These are phyloP conservation scores for Aethionema arabicum DNA, from an alignment of 345 rosid genomes.

Conservation along the genomic window DNA sequence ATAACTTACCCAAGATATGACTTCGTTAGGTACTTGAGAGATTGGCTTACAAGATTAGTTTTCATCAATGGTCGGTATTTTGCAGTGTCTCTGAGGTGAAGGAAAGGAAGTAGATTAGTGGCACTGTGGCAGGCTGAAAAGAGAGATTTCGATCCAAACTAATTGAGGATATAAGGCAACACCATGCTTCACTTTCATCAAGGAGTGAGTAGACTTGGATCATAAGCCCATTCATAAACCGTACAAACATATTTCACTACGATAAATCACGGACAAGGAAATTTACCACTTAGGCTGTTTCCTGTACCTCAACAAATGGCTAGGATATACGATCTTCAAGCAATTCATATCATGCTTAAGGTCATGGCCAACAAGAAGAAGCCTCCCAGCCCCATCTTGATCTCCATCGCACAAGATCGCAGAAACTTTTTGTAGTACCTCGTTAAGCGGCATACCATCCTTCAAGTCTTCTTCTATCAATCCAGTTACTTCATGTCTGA, in stretches of 20 bases:
- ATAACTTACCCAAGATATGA: conserved; percentile 63
- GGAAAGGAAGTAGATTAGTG: conserved; percentile 10
- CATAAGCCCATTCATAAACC: no score
- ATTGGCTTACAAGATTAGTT: conserved; percentile 75
- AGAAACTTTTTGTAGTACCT: conserved; percentile 45
- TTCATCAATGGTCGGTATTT: conserved; percentile 69
- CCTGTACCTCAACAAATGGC: conserved; percentile 58
- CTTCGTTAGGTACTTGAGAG: conserved; percentile 65
- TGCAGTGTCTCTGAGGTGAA: conserved; percentile 65
- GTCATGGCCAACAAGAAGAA: conserved; percentile 75
- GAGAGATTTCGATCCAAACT: conserved; percentile 10
- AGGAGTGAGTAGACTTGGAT: not conserved
- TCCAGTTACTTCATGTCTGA: conserved; percentile 68
- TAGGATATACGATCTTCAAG: conserved; percentile 61
- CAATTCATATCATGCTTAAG: conserved; percentile 61
- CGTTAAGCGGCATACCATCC: conserved; percentile 54
- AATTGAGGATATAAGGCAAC: not conserved
- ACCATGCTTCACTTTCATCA: not conserved
- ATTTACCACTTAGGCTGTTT: not conserved
- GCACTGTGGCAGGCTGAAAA: not conserved
- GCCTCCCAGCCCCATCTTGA: conserved; percentile 55
- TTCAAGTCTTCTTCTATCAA: conserved; percentile 61
- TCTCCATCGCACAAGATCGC: conserved; percentile 55
- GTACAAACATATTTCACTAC: not conserved
- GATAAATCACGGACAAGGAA: not conserved